phyloP scores from a whole-genome alignment of 2,329 filamentous ascomycete genomes.

The Phaeophleospora eucalypticola region DNA sequence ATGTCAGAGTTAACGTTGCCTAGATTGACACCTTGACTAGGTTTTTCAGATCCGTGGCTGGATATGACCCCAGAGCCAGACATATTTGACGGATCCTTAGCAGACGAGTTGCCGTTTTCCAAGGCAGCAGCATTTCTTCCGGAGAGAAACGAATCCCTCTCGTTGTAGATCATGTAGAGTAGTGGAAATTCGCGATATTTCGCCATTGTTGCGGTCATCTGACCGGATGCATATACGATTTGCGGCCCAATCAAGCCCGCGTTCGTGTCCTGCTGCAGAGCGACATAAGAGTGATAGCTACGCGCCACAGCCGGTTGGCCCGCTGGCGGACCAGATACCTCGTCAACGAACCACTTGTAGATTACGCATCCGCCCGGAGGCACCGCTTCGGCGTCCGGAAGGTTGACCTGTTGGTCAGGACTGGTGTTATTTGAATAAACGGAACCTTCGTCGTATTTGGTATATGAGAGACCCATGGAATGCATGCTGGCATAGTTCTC shows the following conservation, averaged over 20 bases:
- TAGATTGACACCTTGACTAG: not conserved
- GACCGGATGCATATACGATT: constrained; percentile 26
- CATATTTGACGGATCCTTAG: not conserved
- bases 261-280: constrained; percentile 23
- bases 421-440: constrained; percentile 23
- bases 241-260: constrained; percentile 26
- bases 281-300: constrained; percentile 29
- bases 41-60: too few relatives aligned
- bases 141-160: constrained; percentile 26
- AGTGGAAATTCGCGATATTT: constrained; percentile 28
- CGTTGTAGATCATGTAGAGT: constrained; percentile 25
- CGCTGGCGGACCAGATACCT: constrained; percentile 13
- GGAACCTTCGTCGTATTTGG: constrained; percentile 22
- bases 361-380: constrained; percentile 24
- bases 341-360: constrained; percentile 27
- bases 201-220: constrained; percentile 27
- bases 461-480: constrained; percentile 27
- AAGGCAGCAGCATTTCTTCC: constrained; percentile 16
- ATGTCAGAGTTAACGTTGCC: constrained; percentile 1
- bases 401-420: constrained; percentile 11
- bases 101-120: not conserved
- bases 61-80: too few relatives aligned
- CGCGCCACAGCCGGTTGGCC: constrained; percentile 13
- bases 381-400: constrained; percentile 20
- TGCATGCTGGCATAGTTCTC: constrained; percentile 29